Evolutionary conservation across 163 green algal genomes (phyloP), one percentile per base, ranked within the genome.

Genomic region (Trebouxia gelatinosa): DNA sequence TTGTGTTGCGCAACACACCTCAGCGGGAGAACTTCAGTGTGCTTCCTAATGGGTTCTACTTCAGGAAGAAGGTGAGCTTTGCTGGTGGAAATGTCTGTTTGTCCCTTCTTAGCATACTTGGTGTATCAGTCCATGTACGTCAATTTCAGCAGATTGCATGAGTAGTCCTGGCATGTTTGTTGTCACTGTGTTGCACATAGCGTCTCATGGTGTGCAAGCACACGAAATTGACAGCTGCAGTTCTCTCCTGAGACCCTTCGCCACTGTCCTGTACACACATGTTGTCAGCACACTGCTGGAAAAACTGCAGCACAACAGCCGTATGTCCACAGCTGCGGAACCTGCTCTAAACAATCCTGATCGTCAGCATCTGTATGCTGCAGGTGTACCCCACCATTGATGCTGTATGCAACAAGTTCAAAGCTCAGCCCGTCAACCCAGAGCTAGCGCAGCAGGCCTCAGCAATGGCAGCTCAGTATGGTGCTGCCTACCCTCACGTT

Each of bases 21-120:
- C 48, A 72, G 40, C 54, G 86, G 9, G 87, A 92, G 51, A 86
- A 78, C 83, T 91, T 92, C 66, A 51, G 62, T 6, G 75, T 92
- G 66, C 80, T 77, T 13, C 86, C 84, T 2, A 67, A 81, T 29
- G 87, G 87, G 21, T 87, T 81, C 78, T 87, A 86, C 77, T 92
- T 89, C 75, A 70, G 87, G 29, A 74, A 81, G 13, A 79, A 85
- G 79, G 76, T 86, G 46, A 16, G 72, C 0, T 34, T 13, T 23
- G 43, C 43, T 23, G 13, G 11, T 13, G 9, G 43, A 54, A 54
- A 23, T 54, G 43, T 54, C 11, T 54, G 43, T 13, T 54, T n/a
- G n/a, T n/a, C n/a, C n/a, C n/a, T n/a, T n/a, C n/a, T n/a, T n/a
- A n/a, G n/a, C n/a, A n/a, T n/a, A n/a, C n/a, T n/a, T n/a, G n/a